Base-by-base conservation (phyloP, 768 basidiomycete species). In the Lactifluus subvellereus region DNA sequence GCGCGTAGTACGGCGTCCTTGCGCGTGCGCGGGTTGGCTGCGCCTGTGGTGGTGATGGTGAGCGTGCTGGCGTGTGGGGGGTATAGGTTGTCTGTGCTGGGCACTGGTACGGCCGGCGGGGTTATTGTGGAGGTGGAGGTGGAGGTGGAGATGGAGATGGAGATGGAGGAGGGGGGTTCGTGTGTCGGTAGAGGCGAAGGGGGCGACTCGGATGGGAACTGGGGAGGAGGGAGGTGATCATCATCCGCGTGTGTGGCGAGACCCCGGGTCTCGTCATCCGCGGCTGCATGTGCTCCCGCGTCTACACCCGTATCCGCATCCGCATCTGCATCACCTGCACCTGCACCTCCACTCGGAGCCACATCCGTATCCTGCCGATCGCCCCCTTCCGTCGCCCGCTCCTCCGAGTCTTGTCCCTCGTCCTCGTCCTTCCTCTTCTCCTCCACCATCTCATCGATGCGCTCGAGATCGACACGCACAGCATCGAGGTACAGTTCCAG, bases 1-100 rank as follows among this genome's bases (percentile, higher is more conserved):
- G 50, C 18, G 52, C 57, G 57, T 22, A 57, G 56, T 0, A 63
- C 62, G 37, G 62, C 62, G 38, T 63, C 62, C 18, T 59, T 63
- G 62, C 62, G 62, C 16, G 20, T 58, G 43, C 62, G 62, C 1
- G 62, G 52, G 37, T 32, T 14, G 11, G 32, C 5, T 6, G 33
- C 7, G 14, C 32, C 16, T 1, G 22, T 18, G 20, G 1, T 8
- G 42, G 42, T 16, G 18, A 42, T n/a, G 43, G 53, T 20, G n/a
- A 16, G 16, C 22, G 38, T 18, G 35, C 1, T 47, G 38, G 40
- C 1, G 35, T 33, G 38, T 27, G 59, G 22, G 30, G 20, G 4
- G 30, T 47, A 30, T 3, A 4, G 10, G 35, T 16, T 35, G 20
- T 37, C 30, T 3, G 49, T 22, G 48, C 16, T 35, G 48, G 40